Evolutionary conservation across 768 basidiomycete species (phyloP), one percentile per base, ranked within the genome.

Genomic region (Polyporus arcularius): DNA sequence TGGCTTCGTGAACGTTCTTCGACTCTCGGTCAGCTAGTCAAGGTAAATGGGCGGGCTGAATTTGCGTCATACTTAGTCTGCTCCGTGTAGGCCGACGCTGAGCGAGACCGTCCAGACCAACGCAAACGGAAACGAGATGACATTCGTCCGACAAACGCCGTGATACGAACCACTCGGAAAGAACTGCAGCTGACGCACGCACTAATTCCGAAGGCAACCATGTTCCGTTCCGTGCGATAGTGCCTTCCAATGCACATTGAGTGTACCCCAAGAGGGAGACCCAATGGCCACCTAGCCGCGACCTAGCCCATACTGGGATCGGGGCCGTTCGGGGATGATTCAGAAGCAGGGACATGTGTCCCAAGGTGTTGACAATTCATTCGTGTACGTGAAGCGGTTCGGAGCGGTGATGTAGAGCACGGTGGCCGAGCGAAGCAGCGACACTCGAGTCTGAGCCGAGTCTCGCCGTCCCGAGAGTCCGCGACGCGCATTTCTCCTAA

Each of bases 1-100:
- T 31, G 2, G 31, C 16, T 61, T 61, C 60, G 42, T 51, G 60
- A 61, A 61, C 40, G 47, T 61, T 61, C 60, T 55, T 30, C n/a
- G 4, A 45, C 6, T 38, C 51, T 18, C 51, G 48, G 53, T 61
- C 60, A 61, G 53, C 53, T 43, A 43, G 39, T 26, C 30, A 31
- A 28, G 16, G n/a, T 47, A 40, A 32, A 42, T 18, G 18, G 48
- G 42, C n/a, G 7, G 31, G 47, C 45, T n/a, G 14, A 30, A n/a
- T 9, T 55, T 61, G 60, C 54, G 53, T 61, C 60, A 61, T 55
- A 26, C 21, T 26, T 26, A 31, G 49, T 4, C 30, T n/a, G 40
- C 26, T 47, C 35, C 40, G n/a, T 18, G 38, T 35, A 31, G 47
- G 6, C 54, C 53, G 60, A 49, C 30, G 28, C 28, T 50, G 38